Percentiles rank a stretch among this genome's conserved stretches.
phyloP scores from a whole-genome alignment of 2,329 filamentous ascomycete genomes.

The Seiridium cupressi region DNA sequence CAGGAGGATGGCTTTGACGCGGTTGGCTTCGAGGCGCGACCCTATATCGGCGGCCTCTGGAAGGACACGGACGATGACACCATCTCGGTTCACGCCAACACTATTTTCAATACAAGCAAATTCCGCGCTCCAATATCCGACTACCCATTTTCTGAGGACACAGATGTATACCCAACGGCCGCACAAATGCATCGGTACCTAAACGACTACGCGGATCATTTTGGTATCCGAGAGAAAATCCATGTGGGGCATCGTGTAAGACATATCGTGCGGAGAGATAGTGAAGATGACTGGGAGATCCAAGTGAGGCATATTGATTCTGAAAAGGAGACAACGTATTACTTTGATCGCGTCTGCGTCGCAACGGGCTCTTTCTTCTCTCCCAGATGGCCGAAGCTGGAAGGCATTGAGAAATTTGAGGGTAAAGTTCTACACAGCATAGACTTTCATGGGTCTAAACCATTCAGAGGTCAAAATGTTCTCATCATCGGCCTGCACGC shows the following conservation, averaged over 20 bases:
- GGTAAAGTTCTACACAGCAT: slow-evolving; percentile 14
- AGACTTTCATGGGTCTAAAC: slow-evolving; percentile 11
- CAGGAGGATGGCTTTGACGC: slow-evolving; percentile 12
- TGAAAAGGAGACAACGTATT: background rate
- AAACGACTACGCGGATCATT: slow-evolving; percentile 9
- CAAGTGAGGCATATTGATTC: background rate
- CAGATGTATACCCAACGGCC: slow-evolving; percentile 7
- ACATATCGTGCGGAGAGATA: background rate
- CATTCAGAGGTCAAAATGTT: slow-evolving; percentile 14
- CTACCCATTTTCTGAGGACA: slow-evolving; percentile 10
- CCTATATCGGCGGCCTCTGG: slow-evolving; percentile 14
- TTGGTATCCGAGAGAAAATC: slow-evolving; percentile 2
- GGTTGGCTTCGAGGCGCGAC: slow-evolving; percentile 11
- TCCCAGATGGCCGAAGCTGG: slow-evolving; percentile 7
- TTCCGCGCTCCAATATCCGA: slow-evolving; percentile 8
- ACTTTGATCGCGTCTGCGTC: slow-evolving; percentile 7
- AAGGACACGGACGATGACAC: slow-evolving; percentile 4
- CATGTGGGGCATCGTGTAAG: background rate
- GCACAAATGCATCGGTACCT: slow-evolving; percentile 1
- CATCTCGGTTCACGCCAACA: slow-evolving; percentile 10
- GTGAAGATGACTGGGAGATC: background rate
- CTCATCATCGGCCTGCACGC: slow-evolving; percentile 11
- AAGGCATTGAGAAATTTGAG: slow-evolving; percentile 14
- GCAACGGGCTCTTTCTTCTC: slow-evolving; percentile 2
- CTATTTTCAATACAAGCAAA: slow-evolving; percentile 11